Base-by-base conservation (phyloP, 257 asterid genomes). In the Capsicum pubescens region DNA sequence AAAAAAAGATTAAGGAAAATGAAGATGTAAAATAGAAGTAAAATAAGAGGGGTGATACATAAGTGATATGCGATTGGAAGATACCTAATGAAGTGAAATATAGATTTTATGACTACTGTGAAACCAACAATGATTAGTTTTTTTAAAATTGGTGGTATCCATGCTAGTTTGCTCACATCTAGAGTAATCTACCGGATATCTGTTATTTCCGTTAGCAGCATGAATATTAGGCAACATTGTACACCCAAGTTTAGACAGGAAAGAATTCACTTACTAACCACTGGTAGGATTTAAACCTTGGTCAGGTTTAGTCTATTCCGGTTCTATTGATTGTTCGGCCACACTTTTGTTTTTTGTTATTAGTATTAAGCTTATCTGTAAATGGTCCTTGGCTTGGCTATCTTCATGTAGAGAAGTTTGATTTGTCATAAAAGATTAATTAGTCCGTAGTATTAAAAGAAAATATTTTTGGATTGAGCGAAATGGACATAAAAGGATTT, bases 71-170 rank as follows among this genome's bases (percentile, higher is more conserved):
- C 4, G 21, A 68, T 68, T 35, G 76, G 3, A 68, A 36, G 52
- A 68, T 7, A 36, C 71, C n/a, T 64, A 64, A 64, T 64, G 46
- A 68, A 68, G 52, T 68, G 21, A 68, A 36, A 68, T 68, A 50
- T 68, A 36, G 26, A 10, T 71, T 2, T 48, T 71, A 46, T 17
- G 6, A 71, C 32, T 19, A 9, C 11, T 71, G 36, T 46, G 79
- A 44, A 19, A 71, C 6, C 9, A 71, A n/a, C 56, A 46, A 71
- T 44, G 36, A 26, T 26, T 26, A 26, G 32, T 0, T 71, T 71
- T 44, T 35, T 12, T 11, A 1, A 26, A 64, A 64, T 64, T 9
- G 2, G 9, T 64, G 10, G 71, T 64, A 32, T 32, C 71, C 10
- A 32, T 32, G 46, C 71, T 64, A 64, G 46, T 64, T 17, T 64